Percentiles rank a stretch among this genome's conserved stretches.
Conservation (phyloP, 306 rosid genomes). For the Abrus pulchellus region DNA sequence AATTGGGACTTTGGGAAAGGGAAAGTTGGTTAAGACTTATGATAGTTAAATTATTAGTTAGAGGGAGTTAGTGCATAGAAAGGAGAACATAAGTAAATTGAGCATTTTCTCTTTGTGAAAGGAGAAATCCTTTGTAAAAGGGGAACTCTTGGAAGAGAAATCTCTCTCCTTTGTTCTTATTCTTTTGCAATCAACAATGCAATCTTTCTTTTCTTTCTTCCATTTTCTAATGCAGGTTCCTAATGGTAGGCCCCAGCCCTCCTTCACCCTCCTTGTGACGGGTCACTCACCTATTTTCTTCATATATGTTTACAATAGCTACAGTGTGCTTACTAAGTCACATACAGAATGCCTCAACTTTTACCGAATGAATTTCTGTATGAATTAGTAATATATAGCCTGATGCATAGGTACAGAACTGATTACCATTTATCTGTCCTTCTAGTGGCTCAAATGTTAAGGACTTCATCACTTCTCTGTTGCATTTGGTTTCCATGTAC, state of each 20-base stretch:
- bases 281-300: constrained; percentile 6
- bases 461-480: constrained; percentile 31
- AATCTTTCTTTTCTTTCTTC: not conserved
- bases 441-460: constrained; percentile 7
- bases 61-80: too few species aligned
- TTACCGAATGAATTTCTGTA: constrained; percentile 18
- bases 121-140: not conserved
- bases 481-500: constrained; percentile 26
- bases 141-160: not conserved
- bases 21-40: not conserved
- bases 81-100: not conserved
- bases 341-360: not conserved
- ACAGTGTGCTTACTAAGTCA: constrained; percentile 25
- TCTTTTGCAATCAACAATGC: not conserved
- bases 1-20: not conserved
- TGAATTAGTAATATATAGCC: constrained; percentile 15
- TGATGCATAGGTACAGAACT: constrained; percentile 20
- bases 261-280: constrained; percentile 16
- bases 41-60: not conserved
- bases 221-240: too few species aligned
- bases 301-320: constrained; percentile 19
- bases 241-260: constrained; percentile 4
- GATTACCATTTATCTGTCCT: constrained; percentile 24
- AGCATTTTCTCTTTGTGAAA: not conserved
- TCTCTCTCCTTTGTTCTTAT: not conserved